Evolutionary conservation across 371 early-diverging fungal species (phyloP).

Genomic region (Lichtheimia hyalospora): DNA sequence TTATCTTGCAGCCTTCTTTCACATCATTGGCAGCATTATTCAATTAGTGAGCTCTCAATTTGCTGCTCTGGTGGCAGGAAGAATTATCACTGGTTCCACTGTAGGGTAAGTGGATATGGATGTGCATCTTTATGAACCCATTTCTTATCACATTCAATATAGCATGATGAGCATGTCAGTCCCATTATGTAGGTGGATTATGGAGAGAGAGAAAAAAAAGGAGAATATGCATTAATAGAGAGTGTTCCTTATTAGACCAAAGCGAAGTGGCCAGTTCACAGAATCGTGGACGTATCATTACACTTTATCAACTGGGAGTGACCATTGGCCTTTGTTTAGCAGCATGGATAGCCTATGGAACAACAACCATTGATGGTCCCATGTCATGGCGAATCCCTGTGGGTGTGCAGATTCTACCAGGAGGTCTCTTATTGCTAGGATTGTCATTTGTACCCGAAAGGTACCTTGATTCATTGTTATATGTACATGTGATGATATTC

Average conservation of each 20-base stretch:
- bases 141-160: not conserved
- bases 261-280: conserved; percentile 83
- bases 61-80: conserved; percentile 65
- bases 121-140: too few relatives aligned
- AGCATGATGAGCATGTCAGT: conserved; percentile 41
- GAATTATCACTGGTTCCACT: conserved; percentile 68
- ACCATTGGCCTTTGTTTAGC: conserved; percentile 56
- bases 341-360: conserved; percentile 39
- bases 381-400: conserved; percentile 66
- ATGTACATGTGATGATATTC: not conserved
- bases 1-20: conserved; percentile 60
- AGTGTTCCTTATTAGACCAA: conserved; percentile 56
- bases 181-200: conserved; percentile 37
- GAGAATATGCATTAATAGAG: not conserved
- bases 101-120: conserved; percentile 47
- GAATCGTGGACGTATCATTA: conserved; percentile 83
- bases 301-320: conserved; percentile 89
- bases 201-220: not conserved
- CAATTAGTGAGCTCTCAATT: conserved; percentile 55
- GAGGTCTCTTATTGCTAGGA: conserved; percentile 59
- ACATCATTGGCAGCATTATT: conserved; percentile 69
- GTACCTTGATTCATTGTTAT: conserved; percentile 1
- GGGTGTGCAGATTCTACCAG: conserved; percentile 76
- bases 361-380: conserved; percentile 18
- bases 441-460: conserved; percentile 70